These are phyloP conservation scores for Allantophomopsis lycopodina DNA, from an alignment of 2,329 filamentous ascomycete genomes.

Conservation along the genomic window DNA sequence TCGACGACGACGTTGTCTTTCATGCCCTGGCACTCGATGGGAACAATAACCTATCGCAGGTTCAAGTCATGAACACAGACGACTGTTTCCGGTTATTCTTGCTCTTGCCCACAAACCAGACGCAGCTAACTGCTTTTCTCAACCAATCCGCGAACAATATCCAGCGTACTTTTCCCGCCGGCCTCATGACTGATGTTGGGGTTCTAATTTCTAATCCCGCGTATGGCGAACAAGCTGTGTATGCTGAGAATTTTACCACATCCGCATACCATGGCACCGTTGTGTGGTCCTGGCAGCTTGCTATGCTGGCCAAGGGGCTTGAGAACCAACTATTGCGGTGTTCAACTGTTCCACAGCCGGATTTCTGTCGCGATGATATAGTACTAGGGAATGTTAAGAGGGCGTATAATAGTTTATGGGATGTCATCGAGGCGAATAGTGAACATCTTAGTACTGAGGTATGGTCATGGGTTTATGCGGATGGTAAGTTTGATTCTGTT, in stretches of 20 bases:
- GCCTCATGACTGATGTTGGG: conserved; percentile 39
- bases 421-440: conserved; percentile 40
- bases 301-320: conserved; percentile 49
- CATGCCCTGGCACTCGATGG: conserved; percentile 43
- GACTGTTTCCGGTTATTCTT: conserved; percentile 50
- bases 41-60: conserved; percentile 29
- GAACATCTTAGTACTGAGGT: conserved; percentile 40
- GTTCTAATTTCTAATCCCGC: conserved; percentile 49
- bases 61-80: conserved; percentile 49
- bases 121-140: conserved; percentile 40
- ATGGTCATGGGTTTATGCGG: conserved; percentile 45
- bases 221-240: conserved; percentile 30
- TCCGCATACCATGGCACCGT: conserved; percentile 49
- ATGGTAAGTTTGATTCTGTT: conserved; percentile 29
- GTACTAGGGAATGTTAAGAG: conserved; percentile 29
- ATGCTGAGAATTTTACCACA: conserved; percentile 38
- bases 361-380: conserved; percentile 32
- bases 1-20: conserved; percentile 32
- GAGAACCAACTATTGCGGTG: conserved; percentile 43
- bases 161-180: conserved; percentile 40
- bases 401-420: conserved; percentile 48
- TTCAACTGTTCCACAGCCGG: conserved; percentile 16
- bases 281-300: conserved; percentile 50
- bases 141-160: conserved; percentile 43
- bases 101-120: conserved; percentile 42